A percentile compares a stretch with the other conserved stretches of the same genome.
These are phyloP conservation scores for Waitea zeae DNA, from an alignment of 1,284 basidiomycete genomes.

Conservation along the genomic window DNA sequence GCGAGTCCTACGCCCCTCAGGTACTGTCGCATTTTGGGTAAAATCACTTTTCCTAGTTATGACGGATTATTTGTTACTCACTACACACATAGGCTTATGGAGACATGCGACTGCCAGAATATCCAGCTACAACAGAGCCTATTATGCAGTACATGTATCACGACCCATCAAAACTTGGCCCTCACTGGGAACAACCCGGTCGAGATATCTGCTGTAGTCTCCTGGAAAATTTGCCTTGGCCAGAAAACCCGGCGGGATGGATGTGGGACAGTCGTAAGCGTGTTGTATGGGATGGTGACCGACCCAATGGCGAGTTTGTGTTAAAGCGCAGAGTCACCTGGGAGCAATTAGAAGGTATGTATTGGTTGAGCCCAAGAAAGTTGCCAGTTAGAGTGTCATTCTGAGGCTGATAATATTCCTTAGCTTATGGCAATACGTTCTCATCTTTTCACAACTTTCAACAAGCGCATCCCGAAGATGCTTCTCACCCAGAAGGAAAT, in stretches of 20 bases:
- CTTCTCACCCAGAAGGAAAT: neutral
- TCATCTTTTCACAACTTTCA: neutral
- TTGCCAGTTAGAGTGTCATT: neutral
- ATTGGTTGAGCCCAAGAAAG: neutral
- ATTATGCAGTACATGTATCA: neutral
- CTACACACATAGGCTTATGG: neutral
- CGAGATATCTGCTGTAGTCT: neutral
- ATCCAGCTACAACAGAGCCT: neutral
- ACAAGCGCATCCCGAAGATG: neutral
- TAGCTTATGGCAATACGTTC: neutral
- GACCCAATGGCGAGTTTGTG: neutral
- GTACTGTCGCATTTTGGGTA: neutral
- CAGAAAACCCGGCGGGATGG: neutral
- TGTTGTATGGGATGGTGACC: neutral
- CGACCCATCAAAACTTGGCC: neutral
- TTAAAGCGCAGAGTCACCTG: neutral
- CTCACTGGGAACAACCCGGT: neutral
- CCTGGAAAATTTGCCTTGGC: neutral
- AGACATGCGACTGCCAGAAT: neutral
- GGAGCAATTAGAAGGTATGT: neutral
- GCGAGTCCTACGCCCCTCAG: neutral
- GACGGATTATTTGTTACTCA: neutral
- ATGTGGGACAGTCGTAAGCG: neutral
- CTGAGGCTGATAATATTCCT: neutral
- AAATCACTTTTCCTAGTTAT: neutral